These are phyloP conservation scores for Tuber microsphaerosporum DNA, from an alignment of 495 filamentous ascomycete genomes.

Conservation along the genomic window DNA sequence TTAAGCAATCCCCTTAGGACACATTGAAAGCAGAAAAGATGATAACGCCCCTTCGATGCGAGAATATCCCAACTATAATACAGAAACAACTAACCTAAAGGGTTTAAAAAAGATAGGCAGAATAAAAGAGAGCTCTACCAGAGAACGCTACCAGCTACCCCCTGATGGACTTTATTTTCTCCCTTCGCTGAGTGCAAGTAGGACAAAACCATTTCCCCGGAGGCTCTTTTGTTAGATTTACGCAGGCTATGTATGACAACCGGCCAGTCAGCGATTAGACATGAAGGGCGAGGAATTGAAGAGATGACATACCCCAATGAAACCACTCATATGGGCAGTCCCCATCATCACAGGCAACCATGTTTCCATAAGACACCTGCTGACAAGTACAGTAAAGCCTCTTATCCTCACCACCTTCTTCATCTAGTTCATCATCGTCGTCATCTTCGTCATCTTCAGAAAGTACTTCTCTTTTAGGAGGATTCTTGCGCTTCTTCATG, in stretches of 20 bases:
- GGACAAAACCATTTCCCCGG: constrained; percentile 90
- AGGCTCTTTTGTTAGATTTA: constrained; percentile 81
- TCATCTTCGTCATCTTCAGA: constrained; percentile 49
- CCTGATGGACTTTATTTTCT: constrained; percentile 42
- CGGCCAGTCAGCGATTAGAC: constrained; percentile 13
- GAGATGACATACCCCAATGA: constrained; percentile 61
- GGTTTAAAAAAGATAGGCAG: not conserved
- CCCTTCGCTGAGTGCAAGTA: constrained; percentile 61
- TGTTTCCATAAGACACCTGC: constrained; percentile 87
- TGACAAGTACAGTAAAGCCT: constrained; percentile 89
- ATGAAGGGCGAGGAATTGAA: not conserved
- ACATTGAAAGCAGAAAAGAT: not conserved
- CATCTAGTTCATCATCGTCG: constrained; percentile 63
- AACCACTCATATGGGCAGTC: constrained; percentile 95
- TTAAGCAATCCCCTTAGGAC: not conserved
- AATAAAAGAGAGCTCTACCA: constrained; percentile 9
- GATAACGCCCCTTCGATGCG: constrained; percentile 2
- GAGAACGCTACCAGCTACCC: not conserved
- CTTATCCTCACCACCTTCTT: constrained; percentile 81
- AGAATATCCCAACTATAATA: not conserved
- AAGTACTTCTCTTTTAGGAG: constrained; percentile 36
- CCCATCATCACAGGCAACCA: constrained; percentile 97
- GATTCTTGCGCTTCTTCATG: constrained; percentile 39
- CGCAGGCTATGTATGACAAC: constrained; percentile 50
- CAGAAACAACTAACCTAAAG: not conserved